Base-by-base conservation (phyloP, 1,284 basidiomycete genomes). In the Pascua guehoae region DNA sequence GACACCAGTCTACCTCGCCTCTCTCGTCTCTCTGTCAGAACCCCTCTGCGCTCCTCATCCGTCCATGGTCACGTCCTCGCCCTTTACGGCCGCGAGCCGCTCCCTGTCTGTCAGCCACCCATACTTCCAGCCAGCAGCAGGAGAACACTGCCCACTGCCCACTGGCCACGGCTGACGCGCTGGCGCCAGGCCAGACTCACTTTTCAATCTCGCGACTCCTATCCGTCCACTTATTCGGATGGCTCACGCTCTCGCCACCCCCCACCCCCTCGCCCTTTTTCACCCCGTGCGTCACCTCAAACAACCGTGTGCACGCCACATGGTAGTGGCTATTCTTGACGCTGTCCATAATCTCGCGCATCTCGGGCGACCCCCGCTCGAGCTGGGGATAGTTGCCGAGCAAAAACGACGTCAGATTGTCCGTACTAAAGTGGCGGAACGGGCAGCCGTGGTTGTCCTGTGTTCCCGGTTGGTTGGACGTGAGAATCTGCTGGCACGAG, bases 301-400 rank as follows among this genome's bases (percentile, higher is more conserved):
- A 98, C 40, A 98, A 89, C 15, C 94, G 83, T 16, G 96, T 98
- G 78, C 96, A 99, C 5, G 94, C 96, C 48, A 98, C 87, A 73
- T 99, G 95, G 74, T 88, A 97, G 73, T 96, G 92, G 3, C 83
- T 81, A 14, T 81, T 81, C 75, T 93, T 93, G 57, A 96, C 91
- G 12, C 83, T 84, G 48, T 82, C 81, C 79, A 92, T 82, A 63
- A 98, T 87, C 71, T 98, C 96, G n/a, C 86, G 84, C 64, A 94
- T 79, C 68, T 98, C 91, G 4, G 65, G 83, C 79, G 54, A 88
- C 32, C 87, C 84, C 61, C 84, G 82, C 15, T 85, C 81, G 17
- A 77, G 54, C 18, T 64, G 57, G 1, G 71, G 71, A 49, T 95
- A 96, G 49, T 84, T 80, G 8, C 86, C 82, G 9, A 88, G 77